Percentiles rank a stretch among this genome's conserved stretches.
Conservation (phyloP, 1,139 yeast genomes). For the Taiozyma sp. region DNA sequence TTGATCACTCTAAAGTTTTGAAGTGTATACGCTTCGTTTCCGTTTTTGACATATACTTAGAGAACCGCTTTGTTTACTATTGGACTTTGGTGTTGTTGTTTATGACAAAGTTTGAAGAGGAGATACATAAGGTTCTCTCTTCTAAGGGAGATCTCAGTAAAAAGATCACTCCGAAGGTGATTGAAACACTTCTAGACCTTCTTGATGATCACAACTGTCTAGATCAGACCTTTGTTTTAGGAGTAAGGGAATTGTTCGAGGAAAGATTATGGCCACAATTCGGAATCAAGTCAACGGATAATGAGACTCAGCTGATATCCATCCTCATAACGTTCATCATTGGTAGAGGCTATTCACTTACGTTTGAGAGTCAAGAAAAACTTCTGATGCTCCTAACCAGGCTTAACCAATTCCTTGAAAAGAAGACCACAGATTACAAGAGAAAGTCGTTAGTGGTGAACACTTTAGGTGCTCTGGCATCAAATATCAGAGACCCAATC, state of each 20-base stretch:
- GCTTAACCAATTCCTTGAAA: constrained; percentile 13
- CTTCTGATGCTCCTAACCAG: constrained; percentile 10
- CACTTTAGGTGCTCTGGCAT: constrained; percentile 2
- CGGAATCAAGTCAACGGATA: constrained; percentile 2
- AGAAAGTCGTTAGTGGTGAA: constrained; percentile 4
- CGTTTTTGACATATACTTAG: neutral
- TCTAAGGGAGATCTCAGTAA: neutral
- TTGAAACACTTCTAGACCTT: constrained; percentile 4
- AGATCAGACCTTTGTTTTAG: neutral
- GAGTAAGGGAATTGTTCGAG: neutral
- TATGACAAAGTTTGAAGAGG: neutral
- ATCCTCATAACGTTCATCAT: neutral
- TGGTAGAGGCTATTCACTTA: neutral
- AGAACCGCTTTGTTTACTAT: neutral
- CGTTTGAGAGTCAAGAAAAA: neutral
- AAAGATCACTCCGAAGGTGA: constrained; percentile 6
- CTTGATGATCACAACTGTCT: neutral
- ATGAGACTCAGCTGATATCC: constrained; percentile 2
- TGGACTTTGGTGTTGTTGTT: neutral
- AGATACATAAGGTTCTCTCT: neutral
- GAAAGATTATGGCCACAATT: constrained; percentile 1
- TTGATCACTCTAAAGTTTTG: neutral
- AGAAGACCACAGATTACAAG: neutral
- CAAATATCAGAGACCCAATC: neutral
- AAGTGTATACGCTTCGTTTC: neutral